These are phyloP conservation scores for Drosera spatulata DNA, from an alignment of 179 eudicot genomes.

Conservation along the genomic window DNA sequence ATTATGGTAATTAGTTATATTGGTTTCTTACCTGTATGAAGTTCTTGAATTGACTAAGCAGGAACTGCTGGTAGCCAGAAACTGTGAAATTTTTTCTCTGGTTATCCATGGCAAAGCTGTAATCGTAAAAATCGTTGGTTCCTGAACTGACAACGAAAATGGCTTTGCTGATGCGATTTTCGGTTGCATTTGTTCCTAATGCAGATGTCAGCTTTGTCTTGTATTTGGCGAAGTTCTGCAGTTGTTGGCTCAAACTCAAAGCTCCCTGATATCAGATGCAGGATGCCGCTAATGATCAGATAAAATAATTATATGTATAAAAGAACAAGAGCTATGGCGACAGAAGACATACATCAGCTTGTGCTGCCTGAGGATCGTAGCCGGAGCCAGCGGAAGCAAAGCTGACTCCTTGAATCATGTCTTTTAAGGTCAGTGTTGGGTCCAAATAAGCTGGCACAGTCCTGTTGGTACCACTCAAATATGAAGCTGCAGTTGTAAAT, in stretches of 20 bases:
- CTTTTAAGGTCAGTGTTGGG: too few relatives aligned
- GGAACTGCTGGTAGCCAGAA: not conserved
- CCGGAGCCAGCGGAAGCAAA: too few relatives aligned
- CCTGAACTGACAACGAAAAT: not conserved
- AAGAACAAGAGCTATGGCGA: too few relatives aligned
- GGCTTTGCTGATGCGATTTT: not conserved
- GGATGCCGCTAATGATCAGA: too few relatives aligned
- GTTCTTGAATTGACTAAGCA: not conserved
- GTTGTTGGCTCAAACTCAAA: not conserved
- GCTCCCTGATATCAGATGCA: not conserved
- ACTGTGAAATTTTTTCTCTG: not conserved
- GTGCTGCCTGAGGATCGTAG: too few relatives aligned
- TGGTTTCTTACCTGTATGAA: not conserved
- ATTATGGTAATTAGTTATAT: too few relatives aligned
- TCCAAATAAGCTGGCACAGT: too few relatives aligned
- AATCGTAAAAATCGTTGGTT: not conserved
- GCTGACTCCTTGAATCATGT: too few relatives aligned
- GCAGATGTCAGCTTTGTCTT: not conserved
- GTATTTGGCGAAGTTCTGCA: not conserved
- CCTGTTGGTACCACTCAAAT: too few relatives aligned
- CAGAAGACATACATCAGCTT: too few relatives aligned
- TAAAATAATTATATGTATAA: too few relatives aligned
- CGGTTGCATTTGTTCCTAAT: not conserved
- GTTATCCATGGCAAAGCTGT: not conserved
- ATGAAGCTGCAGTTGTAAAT: too few relatives aligned